Conservation (phyloP, 345 rosid species). For the Laguncularia racemosa region DNA sequence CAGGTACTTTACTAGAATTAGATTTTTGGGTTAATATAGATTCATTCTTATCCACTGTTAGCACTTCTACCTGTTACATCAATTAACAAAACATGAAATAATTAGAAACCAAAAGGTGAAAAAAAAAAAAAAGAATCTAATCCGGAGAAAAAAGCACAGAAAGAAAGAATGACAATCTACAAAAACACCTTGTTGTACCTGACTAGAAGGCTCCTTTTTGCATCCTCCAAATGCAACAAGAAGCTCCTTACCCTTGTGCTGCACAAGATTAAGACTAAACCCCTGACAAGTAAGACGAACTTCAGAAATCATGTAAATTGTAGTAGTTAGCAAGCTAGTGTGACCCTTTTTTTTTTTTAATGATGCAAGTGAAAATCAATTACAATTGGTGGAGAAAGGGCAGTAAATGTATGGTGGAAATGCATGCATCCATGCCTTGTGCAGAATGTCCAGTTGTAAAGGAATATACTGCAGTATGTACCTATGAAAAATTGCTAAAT, state of each 20-base stretch:
- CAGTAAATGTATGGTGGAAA: no score
- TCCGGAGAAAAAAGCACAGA: not conserved
- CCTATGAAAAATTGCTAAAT: no score
- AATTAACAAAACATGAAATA: conserved; percentile 1
- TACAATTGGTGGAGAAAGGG: no score
- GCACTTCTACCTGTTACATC: conserved; percentile 61
- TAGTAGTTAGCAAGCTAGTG: no score
- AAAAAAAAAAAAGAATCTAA: not conserved
- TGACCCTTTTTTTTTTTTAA: no score
- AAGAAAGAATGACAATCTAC: not conserved
- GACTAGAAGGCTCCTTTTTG: conserved; percentile 85
- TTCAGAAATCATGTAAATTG: no score
- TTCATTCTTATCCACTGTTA: conserved; percentile 67
- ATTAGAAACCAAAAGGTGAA: not conserved
- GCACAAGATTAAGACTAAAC: conserved; percentile 78
- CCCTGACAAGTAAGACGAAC: conserved; percentile 38
- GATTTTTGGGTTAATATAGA: conserved; percentile 38
- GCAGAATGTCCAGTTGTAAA: no score
- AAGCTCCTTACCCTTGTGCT: conserved; percentile 84
- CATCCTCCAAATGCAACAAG: conserved; percentile 95
- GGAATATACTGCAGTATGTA: no score
- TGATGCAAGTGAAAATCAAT: no score
- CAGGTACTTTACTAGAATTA: conserved; percentile 40
- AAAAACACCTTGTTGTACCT: conserved; percentile 41
- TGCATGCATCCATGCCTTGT: no score